Conservation (phyloP, 352 stramenopile species). For the Globisporangium emineosum region DNA sequence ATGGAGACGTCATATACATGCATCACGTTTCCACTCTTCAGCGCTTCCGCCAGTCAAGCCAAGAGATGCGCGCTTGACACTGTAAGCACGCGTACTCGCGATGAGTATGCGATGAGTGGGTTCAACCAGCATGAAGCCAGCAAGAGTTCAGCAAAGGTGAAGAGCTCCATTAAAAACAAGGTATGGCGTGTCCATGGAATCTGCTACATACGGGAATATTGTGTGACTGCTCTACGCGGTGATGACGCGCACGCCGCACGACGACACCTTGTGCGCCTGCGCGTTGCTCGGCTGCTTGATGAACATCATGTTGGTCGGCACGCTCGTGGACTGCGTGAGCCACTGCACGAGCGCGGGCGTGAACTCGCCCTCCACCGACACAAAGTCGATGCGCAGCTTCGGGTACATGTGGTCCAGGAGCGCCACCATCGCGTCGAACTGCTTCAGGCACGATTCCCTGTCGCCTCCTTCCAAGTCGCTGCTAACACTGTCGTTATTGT, state of each 20-base stretch:
- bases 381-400: conserved; percentile 76
- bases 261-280: conserved; percentile 61
- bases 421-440: conserved; percentile 38
- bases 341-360: conserved; percentile 70
- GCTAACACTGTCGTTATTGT: conserved; percentile 13
- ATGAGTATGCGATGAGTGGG: not conserved
- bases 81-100: not conserved
- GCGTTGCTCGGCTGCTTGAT: conserved; percentile 77
- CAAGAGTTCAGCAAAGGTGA: not conserved
- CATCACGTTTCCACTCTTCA: not conserved
- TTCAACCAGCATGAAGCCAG: not conserved
- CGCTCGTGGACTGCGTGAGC: conserved; percentile 51
- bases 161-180: not conserved
- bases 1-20: not conserved
- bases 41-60: not conserved
- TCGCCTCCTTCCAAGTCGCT: conserved; percentile 5
- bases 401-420: conserved; percentile 87
- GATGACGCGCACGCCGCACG: conserved; percentile 76
- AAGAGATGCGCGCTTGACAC: not conserved
- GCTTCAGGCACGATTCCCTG: not conserved
- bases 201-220: too few relatives aligned
- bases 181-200: not conserved
- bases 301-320: conserved; percentile 89
- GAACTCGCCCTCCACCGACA: conserved; percentile 52
- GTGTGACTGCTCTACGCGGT: conserved; percentile 33